Percentiles rank a stretch among this genome's conserved stretches.
Conservation (phyloP, 1,284 basidiomycete genomes). For the Puccinia novopanici region DNA sequence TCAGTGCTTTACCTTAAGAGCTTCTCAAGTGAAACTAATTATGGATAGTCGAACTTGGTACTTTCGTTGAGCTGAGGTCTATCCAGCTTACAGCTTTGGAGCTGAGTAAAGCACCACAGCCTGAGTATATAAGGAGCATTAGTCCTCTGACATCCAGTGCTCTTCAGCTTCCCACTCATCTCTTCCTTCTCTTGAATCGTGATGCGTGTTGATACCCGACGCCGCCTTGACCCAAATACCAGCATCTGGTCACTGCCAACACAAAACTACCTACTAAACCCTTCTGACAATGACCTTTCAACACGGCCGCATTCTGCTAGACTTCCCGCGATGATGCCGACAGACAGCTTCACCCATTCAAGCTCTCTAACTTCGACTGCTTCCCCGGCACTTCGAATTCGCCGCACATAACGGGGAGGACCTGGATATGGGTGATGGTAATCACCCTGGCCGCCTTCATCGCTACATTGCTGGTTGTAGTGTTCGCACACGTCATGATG, state of each 20-base stretch:
- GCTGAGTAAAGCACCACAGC: conserved; percentile 7
- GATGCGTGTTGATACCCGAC: background rate
- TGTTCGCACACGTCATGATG: background rate
- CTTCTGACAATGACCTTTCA: background rate
- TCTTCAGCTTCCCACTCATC: background rate
- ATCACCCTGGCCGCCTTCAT: background rate
- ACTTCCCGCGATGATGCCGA: background rate
- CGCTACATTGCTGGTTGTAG: background rate
- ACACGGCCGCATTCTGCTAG: background rate
- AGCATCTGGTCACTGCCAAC: background rate
- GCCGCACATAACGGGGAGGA: background rate
- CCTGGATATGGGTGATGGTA: background rate
- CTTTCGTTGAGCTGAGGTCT: background rate
- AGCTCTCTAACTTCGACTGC: background rate
- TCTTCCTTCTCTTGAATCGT: conserved; percentile 1
- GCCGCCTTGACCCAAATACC: background rate
- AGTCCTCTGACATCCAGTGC: background rate
- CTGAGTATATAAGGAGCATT: background rate
- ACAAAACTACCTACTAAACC: background rate
- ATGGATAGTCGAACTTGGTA: background rate
- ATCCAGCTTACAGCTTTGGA: background rate
- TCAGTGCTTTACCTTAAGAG: too few relatives aligned
- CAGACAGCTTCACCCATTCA: background rate
- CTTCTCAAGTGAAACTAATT: background rate
- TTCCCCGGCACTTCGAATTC: background rate